Evolutionary conservation across 345 rosid genomes (phyloP), one percentile per base, ranked within the genome.

Genomic region (Geranium rotundifolium): DNA sequence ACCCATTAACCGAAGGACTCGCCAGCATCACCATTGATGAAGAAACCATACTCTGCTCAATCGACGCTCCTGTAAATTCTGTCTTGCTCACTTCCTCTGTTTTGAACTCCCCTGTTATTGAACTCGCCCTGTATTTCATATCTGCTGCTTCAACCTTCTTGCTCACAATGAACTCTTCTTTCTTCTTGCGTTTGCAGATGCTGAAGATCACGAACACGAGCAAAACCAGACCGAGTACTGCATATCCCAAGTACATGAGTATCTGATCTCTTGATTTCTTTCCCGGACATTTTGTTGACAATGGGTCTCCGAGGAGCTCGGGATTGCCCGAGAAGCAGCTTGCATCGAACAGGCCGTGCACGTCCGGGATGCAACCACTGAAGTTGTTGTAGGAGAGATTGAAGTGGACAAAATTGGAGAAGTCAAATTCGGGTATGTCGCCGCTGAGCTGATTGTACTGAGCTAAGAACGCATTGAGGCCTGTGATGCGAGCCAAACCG

Each of bases 301-400:
- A 63, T 10, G n/a, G n/a, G n/a, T n/a, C n/a, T n/a, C n/a, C n/a
- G n/a, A n/a, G n/a, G n/a, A n/a, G n/a, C n/a, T 58, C 59, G 19
- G 79, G 77, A 67, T 85, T 85, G 65, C 73, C 77, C 4, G 70
- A 5, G 57, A 80, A 82, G 71, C 83, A 64, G 56, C 63, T 65
- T 15, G 20, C 62, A 1, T 46, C 10, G 65, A 78, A 72, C 17
- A 9, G 29, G 12, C 77, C 70, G 0, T 61, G 16, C 1, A 62
- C 57, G 29, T 69, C 70, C 12, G 84, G 85, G 65, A 77, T 57
- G n/a, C 66, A 69, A 63, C 87, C 87, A 12, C 68, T 65, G 62
- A 85, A 71, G 55, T 72, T 59, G 64, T 85, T 85, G 82, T 61
- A 72, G 68, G 90, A 85, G 65, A 82, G 78, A 54, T 85, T 80